phyloP scores from a whole-genome alignment of 768 basidiomycete genomes.

The Boletus speciosus region DNA sequence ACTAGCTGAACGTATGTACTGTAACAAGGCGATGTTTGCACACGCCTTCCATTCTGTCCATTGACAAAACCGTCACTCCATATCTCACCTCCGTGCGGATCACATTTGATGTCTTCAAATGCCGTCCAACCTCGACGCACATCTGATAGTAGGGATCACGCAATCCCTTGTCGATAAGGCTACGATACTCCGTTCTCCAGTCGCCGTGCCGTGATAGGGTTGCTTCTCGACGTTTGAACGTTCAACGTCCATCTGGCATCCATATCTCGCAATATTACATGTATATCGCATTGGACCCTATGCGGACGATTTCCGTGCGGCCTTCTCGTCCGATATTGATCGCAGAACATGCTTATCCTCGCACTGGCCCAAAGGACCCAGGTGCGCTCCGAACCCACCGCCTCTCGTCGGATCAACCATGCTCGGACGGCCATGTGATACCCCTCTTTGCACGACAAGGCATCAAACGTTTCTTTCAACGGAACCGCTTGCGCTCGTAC shows the following conservation, averaged over 20 bases:
- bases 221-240: neutral
- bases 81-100: slow-evolving; percentile 21
- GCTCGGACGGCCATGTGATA: neutral
- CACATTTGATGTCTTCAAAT: slow-evolving; percentile 10
- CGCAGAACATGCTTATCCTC: neutral
- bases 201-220: slow-evolving; percentile 4
- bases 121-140: neutral
- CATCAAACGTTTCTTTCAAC: slow-evolving; percentile 1
- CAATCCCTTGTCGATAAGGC: slow-evolving; percentile 14
- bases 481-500: slow-evolving; percentile 22
- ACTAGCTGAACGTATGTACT: neutral
- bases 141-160: slow-evolving; percentile 7
- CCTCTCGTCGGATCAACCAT: slow-evolving; percentile 12
- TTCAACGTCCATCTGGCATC: slow-evolving; percentile 1
- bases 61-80: neutral
- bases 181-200: slow-evolving; percentile 6
- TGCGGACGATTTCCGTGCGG: slow-evolving; percentile 21
- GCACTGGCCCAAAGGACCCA: neutral
- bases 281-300: slow-evolving; percentile 19
- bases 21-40: slow-evolving; percentile 10
- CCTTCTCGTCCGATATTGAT: slow-evolving; percentile 3
- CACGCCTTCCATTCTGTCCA: slow-evolving; percentile 21
- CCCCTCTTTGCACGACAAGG: neutral
- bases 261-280: slow-evolving; percentile 15
- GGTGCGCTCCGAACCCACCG: neutral